Evolutionary conservation across 371 early-diverging fungal species (phyloP), one percentile per base, ranked within the genome.

Genomic region (Mortierella sp.): DNA sequence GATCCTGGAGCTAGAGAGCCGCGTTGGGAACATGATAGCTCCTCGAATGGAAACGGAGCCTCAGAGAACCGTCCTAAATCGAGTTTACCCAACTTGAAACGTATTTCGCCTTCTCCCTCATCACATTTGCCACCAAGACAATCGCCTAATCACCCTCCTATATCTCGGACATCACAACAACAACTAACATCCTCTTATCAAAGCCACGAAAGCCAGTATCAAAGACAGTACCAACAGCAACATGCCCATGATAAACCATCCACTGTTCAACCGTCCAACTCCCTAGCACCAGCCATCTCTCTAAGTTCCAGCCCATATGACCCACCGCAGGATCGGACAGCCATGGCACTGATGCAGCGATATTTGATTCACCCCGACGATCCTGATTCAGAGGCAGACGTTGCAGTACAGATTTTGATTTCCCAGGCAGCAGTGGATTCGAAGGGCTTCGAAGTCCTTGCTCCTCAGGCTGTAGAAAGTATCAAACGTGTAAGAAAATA

Each of bases 391-490:
- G 85, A 87, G 9, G 87, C 87, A 22, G 90, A 88, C 33, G 73
- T 92, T 76, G 66, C 89, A 32, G 76, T 87, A 48, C 91, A 92
- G 67, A 71, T 91, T 16, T 60, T 90, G 57, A 83, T 91, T 8
- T 91, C 91, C 0, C 91, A 91, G 67, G 91, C 92, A 0, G 71
- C 90, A 7, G 85, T 92, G 38, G 92, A 92, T 73, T 86, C 92
- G 10, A 84, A 84, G 40, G 86, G 87, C 3, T 92, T 88, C 65
- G 85, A 88, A 58, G 75, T 89, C 1, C 67, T 92, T 16, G 70
- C 86, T 3, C 87, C 88, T 62, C 89, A 91, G 48, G 83, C 90
- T 63, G 83, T 88, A 6, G 89, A 89, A 16, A 73, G 73, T 11
- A 58, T 91, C 32, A 88, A 90, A 70, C 84, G 89, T 77, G 91